Percentiles rank a stretch among this genome's conserved stretches.
phyloP scores from a whole-genome alignment of 1,284 basidiomycete genomes.

The Ceratorhiza oryzae-sativae region DNA sequence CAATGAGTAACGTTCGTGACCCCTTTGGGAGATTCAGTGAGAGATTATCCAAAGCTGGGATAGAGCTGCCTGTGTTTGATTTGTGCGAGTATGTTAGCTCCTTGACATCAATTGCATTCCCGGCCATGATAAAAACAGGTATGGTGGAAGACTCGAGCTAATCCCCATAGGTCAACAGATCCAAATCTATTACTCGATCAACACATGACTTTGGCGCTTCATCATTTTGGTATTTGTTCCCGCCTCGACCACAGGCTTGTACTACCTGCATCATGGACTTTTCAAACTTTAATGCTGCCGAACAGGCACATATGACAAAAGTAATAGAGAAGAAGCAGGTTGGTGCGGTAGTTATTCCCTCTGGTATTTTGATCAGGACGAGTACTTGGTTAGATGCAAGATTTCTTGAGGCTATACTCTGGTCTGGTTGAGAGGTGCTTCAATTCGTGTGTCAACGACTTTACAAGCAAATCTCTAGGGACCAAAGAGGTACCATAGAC shows the following conservation, averaged over 20 bases:
- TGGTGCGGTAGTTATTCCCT: conserved; percentile 39
- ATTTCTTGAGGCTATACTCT: conserved; percentile 97
- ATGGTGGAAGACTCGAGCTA: background rate
- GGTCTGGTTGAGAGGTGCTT: conserved; percentile 96
- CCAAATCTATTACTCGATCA: background rate
- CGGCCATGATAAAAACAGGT: background rate
- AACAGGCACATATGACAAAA: conserved; percentile 89
- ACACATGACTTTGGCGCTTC: conserved; percentile 3
- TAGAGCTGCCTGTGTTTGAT: background rate
- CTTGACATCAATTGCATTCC: conserved; percentile 36
- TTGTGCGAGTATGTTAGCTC: conserved; percentile 39
- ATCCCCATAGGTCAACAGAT: conserved; percentile 3
- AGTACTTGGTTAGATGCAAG: conserved; percentile 82
- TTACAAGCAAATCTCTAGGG: conserved; percentile 92
- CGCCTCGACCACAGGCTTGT: background rate
- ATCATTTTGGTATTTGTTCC: background rate
- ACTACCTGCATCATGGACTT: conserved; percentile 71
- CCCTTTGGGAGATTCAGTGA: conserved; percentile 72
- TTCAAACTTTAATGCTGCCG: conserved; percentile 80
- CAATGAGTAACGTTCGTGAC: conserved; percentile 82
- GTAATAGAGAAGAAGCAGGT: conserved; percentile 96
- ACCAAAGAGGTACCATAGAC: conserved; percentile 79
- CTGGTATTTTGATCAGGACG: background rate
- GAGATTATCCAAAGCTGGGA: conserved; percentile 66
- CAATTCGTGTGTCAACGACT: conserved; percentile 93